Base-by-base conservation (phyloP, 2,329 filamentous ascomycete genomes). In the Fusarium nurragi region DNA sequence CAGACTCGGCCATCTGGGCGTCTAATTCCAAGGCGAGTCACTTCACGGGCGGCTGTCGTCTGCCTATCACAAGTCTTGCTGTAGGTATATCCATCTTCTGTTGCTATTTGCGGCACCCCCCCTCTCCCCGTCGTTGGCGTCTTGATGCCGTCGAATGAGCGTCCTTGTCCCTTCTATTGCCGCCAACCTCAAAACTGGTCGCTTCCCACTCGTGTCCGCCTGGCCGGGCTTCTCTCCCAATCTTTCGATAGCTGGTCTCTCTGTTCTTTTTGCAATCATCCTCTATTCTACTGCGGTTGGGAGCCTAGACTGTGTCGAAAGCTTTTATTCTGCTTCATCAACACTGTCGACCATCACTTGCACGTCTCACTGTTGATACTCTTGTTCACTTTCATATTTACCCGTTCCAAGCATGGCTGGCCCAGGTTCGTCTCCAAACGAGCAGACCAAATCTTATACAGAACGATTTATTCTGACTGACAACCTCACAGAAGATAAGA, bases 181-280 rank as follows among this genome's bases (percentile, higher is more conserved):
- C 58, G 65, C 63, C 65, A 65, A 62, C 67, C 80, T 84, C 82
- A 86, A 85, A 86, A 86, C 79, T 80, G 76, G 73, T 75, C 67
- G 73, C 75, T 74, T 76, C 79, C 81, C 80, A 77, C 76, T 67
- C 67, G 73, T 72, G 72, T 67, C 67, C 72, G 73, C 67, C 67
- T 71, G 68, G 72, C 67, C 72, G 69, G 73, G 71, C 65, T 64
- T 70, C 54, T 76, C 74, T 81, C 76, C 72, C 77, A 61, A 65
- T 73, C 76, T 75, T 74, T 80, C 79, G 80, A 79, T 80, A 86
- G 84, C 84, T 86, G 84, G 84, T 77, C 84, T 87, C 83, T 73
- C 75, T 68, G 76, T 66, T 74, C 75, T 70, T 71, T 34, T 75
- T 65, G 68, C 75, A 71, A 71, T 77, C 77, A n/a, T 71, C 67